These are phyloP conservation scores for Xylaria hypoxylon DNA, from an alignment of 2,329 filamentous ascomycete species.

Conservation along the genomic window DNA sequence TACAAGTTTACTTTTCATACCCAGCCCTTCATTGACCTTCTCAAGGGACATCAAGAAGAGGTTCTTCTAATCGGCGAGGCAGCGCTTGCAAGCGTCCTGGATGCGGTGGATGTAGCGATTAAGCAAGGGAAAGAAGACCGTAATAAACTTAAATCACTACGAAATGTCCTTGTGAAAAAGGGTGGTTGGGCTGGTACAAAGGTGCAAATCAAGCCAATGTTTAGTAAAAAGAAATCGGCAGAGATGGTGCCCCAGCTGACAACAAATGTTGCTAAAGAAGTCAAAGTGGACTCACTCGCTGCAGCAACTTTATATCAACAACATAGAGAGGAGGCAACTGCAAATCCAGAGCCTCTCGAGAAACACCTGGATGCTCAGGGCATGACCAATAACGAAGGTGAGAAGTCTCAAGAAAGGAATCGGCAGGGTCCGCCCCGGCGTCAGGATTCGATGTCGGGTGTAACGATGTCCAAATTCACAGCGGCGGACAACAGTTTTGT, in stretches of 20 bases:
- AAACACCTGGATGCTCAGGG: constrained; percentile 36
- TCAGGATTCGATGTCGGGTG: constrained; percentile 87
- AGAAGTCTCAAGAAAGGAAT: constrained; percentile 46
- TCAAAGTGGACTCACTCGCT: constrained; percentile 50
- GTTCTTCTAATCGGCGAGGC: constrained; percentile 93
- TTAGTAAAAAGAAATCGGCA: constrained; percentile 84
- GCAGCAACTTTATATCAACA: constrained; percentile 41
- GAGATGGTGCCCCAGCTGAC: constrained; percentile 55
- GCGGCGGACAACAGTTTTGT: constrained; percentile 93
- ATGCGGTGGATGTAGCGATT: constrained; percentile 86
- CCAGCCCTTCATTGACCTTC: constrained; percentile 91
- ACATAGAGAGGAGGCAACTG: constrained; percentile 42
- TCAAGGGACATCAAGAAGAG: constrained; percentile 96
- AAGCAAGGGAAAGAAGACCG: constrained; percentile 84
- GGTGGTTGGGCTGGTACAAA: constrained; percentile 95
- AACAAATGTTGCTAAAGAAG: constrained; percentile 52
- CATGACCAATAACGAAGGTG: constrained; percentile 36
- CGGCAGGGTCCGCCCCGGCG: constrained; percentile 65
- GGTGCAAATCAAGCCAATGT: constrained; percentile 99
- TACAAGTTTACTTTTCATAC: constrained; percentile 99
- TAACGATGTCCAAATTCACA: constrained; percentile 93
- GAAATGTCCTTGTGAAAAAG: constrained; percentile 91
- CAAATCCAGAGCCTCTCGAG: constrained; percentile 40
- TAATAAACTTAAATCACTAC: constrained; percentile 85
- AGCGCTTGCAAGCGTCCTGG: constrained; percentile 86